A percentile compares a stretch with the other conserved stretches of the same genome.
Evolutionary conservation across 1,284 basidiomycete species (phyloP).

Genomic region (Leucoagaricus sp.): DNA sequence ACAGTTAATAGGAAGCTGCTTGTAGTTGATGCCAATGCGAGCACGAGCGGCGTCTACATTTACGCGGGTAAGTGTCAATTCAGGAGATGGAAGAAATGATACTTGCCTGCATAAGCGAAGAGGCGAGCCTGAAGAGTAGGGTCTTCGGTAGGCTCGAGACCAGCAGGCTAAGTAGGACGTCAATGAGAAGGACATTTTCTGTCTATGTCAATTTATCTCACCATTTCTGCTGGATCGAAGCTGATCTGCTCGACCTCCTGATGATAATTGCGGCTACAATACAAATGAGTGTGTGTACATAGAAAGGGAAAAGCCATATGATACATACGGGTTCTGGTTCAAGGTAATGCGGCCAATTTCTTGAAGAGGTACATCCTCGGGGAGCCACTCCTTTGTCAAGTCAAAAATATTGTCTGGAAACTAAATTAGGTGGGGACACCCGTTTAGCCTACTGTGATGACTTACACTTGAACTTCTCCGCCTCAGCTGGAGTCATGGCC

Average conservation of each 20-base stretch:
- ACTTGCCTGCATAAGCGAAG: slow-evolving; percentile 19
- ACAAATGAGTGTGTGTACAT: background rate
- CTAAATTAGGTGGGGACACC: background rate
- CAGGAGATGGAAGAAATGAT: background rate
- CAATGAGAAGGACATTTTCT: background rate
- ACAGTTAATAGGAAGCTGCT: slow-evolving; percentile 20
- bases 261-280: slow-evolving; percentile 15
- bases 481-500: slow-evolving; percentile 18
- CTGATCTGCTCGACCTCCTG: slow-evolving; percentile 20
- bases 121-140: slow-evolving; percentile 20
- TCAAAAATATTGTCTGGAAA: slow-evolving; percentile 19
- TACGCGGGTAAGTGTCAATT: background rate
- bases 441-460: background rate
- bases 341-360: slow-evolving; percentile 20
- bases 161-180: slow-evolving; percentile 13
- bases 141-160: slow-evolving; percentile 19
- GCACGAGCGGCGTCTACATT: slow-evolving; percentile 18
- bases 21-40: slow-evolving; percentile 21
- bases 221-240: slow-evolving; percentile 20
- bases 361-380: slow-evolving; percentile 17
- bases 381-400: slow-evolving; percentile 21
- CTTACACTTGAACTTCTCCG: slow-evolving; percentile 21
- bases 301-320: too few species aligned
- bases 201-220: background rate
- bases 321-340: slow-evolving; percentile 20